These are phyloP conservation scores for Tolypocladium capitatum DNA, from an alignment of 2,329 filamentous ascomycete species.

Conservation along the genomic window DNA sequence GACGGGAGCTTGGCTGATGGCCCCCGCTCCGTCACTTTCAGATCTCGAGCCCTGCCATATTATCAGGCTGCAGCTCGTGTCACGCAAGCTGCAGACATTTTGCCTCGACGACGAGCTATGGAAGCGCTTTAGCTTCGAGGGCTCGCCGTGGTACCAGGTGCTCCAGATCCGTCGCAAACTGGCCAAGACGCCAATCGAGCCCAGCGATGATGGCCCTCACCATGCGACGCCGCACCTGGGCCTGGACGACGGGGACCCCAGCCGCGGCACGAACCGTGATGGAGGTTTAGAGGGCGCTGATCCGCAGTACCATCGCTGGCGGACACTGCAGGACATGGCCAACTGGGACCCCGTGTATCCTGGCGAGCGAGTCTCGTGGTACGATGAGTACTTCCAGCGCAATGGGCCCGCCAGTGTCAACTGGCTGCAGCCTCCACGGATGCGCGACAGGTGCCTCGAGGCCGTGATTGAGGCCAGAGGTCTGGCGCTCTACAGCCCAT, in stretches of 20 bases:
- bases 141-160: slow-evolving; percentile 52
- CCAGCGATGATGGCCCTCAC: slow-evolving; percentile 5
- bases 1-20: not conserved
- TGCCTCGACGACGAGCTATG: slow-evolving; percentile 66
- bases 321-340: slow-evolving; percentile 41
- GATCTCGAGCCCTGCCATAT: slow-evolving; percentile 29
- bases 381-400: slow-evolving; percentile 76
- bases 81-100: slow-evolving; percentile 48
- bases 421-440: slow-evolving; percentile 58
- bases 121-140: slow-evolving; percentile 60
- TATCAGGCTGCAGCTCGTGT: slow-evolving; percentile 56
- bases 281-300: not conserved
- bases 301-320: slow-evolving; percentile 6
- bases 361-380: slow-evolving; percentile 65
- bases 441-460: slow-evolving; percentile 25
- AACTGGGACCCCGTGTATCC: slow-evolving; percentile 77
- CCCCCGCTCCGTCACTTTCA: slow-evolving; percentile 5
- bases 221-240: slow-evolving; percentile 4
- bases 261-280: not conserved
- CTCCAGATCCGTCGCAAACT: slow-evolving; percentile 32
- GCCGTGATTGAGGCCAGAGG: slow-evolving; percentile 56
- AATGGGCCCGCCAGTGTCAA: slow-evolving; percentile 59
- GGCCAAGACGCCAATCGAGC: slow-evolving; percentile 12
- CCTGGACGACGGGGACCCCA: not conserved
- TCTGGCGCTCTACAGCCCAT: slow-evolving; percentile 49